Evolutionary conservation across 306 rosid species (phyloP), one percentile per base, ranked within the genome.

Genomic region (Sicyos baderoa): DNA sequence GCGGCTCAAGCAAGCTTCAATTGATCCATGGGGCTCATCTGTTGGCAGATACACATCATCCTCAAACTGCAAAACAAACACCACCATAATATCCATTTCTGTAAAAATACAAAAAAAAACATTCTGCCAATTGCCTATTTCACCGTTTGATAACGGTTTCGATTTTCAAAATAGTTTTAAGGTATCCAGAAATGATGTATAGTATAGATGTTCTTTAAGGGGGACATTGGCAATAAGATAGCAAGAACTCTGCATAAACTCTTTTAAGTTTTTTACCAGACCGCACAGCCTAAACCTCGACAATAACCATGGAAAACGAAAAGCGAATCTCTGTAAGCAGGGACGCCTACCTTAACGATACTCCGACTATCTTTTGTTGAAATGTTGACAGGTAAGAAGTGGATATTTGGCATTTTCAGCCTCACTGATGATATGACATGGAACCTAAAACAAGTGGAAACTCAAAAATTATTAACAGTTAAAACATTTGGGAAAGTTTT

Each of bases 391-490:
- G 99, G 96, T 61, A 93, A 73, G 87, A 93, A 93, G 78, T 93
- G 99, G 75, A 93, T 77, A 76, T 93, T 93, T 70, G 99, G 99
- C 99, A 93, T 88, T 80, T 88, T 90, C 71, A 93, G 85, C 74
- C 82, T 82, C 81, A 93, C 70, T 9, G 82, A 80, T 58, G 83
- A 79, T 56, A 93, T 74, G 76, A 84, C 91, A 17, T 88, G 90
- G 82, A 93, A 79, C 75, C 97, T 93, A 87, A 68, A 81, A 75
- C 27, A 84, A 84, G 79, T 9, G 21, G 72, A 70, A 75, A 71
- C 35, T 10, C 62, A 49, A 59, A 79, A 63, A 21, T 65, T 21
- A 45, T 44, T 45, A 18, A 19, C 19, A 21, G 25, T 62, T 16
- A 17, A 21, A 45, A 65, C 40, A 13, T 22, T 7, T 21, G 54